Conservation (phyloP, 1,284 basidiomycete genomes). For the Albatrellus sp. region DNA sequence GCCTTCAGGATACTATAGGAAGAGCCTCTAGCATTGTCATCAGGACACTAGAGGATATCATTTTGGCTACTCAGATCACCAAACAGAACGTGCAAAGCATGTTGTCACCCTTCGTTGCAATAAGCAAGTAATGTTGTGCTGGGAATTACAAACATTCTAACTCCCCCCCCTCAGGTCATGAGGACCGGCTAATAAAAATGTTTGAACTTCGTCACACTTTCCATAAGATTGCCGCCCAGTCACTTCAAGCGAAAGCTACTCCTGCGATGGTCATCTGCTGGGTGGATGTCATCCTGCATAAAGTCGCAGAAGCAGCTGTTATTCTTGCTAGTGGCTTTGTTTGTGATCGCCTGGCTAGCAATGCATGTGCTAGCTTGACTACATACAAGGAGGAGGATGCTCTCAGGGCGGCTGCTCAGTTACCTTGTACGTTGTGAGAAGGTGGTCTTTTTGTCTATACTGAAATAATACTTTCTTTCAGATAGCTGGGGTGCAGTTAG, state of each 20-base stretch:
- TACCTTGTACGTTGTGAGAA: slow-evolving; percentile 37
- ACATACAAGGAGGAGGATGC: slow-evolving; percentile 33
- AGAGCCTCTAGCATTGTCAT: neutral
- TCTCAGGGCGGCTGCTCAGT: slow-evolving; percentile 45
- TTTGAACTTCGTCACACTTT: slow-evolving; percentile 38
- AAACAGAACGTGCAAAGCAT: no score
- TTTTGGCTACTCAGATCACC: neutral
- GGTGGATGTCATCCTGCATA: slow-evolving; percentile 50
- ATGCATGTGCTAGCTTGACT: slow-evolving; percentile 21
- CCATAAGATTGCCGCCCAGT: slow-evolving; percentile 27
- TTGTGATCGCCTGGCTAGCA: slow-evolving; percentile 7
- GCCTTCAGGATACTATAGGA: neutral
- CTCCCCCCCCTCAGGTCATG: slow-evolving; percentile 10
- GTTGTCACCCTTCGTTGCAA: no score
- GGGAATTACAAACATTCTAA: no score
- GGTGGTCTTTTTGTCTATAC: neutral
- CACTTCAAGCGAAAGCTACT: slow-evolving; percentile 11
- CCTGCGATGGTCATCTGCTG: slow-evolving; percentile 36
- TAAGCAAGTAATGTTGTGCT: no score
- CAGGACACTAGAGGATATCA: neutral
- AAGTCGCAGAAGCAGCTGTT: slow-evolving; percentile 30
- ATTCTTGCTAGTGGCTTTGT: slow-evolving; percentile 18
- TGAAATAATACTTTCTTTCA: slow-evolving; percentile 14
- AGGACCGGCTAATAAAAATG: slow-evolving; percentile 23
- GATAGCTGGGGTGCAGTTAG: slow-evolving; percentile 39